phyloP scores from a whole-genome alignment of 2,329 filamentous ascomycete species.

The Cryoendolithus antarcticus region DNA sequence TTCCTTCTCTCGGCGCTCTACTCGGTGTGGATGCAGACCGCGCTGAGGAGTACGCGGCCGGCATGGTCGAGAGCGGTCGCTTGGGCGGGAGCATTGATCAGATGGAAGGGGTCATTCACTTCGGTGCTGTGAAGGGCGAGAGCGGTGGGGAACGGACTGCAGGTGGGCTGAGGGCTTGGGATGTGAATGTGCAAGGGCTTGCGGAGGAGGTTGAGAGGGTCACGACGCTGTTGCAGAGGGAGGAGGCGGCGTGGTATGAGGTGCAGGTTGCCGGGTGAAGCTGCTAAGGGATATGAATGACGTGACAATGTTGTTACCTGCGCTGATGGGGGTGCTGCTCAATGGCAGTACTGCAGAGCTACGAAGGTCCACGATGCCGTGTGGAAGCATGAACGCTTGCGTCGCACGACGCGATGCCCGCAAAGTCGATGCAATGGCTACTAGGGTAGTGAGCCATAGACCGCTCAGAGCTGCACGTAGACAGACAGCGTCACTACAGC shows the following conservation, averaged over 20 bases:
- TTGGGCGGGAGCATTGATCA: constrained; percentile 86
- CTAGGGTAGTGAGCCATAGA: no score
- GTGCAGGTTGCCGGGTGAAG: constrained; percentile 23
- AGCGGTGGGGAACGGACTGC: constrained; percentile 26
- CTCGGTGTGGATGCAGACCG: constrained; percentile 67
- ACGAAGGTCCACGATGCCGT: no score
- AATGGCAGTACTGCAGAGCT: no score
- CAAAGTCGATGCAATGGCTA: no score
- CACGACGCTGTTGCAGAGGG: constrained; percentile 65
- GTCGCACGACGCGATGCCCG: no score
- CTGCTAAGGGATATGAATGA: no score
- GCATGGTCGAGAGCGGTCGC: constrained; percentile 92
- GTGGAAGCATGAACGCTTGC: no score
- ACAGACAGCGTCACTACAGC: no score
- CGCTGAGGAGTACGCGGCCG: constrained; percentile 81
- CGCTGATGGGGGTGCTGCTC: no score
- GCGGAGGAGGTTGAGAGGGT: constrained; percentile 84
- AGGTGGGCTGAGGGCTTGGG: constrained; percentile 72
- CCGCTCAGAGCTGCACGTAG: no score
- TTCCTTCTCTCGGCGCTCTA: constrained; percentile 60
- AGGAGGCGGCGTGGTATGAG: constrained; percentile 53
- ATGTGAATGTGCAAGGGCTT: constrained; percentile 72
- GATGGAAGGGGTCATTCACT: constrained; percentile 77
- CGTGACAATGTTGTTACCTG: no score
- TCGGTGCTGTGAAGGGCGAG: constrained; percentile 61